phyloP scores from a whole-genome alignment of 495 filamentous ascomycete species.

The Haplographium delicatum region DNA sequence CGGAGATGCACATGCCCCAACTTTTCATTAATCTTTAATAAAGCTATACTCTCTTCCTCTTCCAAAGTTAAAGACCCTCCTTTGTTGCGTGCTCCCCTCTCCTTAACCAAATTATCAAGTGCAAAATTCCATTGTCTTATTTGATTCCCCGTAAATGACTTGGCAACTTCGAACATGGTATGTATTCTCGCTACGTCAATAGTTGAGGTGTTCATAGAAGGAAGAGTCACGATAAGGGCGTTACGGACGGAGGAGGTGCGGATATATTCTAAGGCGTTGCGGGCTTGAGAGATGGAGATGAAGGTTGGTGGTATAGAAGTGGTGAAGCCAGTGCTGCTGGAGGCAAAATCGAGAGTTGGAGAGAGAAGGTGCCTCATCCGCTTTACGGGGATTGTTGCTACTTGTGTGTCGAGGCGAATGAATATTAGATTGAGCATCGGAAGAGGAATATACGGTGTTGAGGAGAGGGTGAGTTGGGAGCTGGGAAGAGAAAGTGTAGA shows the following conservation, averaged over 20 bases:
- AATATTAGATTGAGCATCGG: constrained; percentile 1
- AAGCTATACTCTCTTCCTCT: no score
- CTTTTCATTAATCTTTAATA: no score
- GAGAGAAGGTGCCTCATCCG: not conserved
- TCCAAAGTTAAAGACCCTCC: no score
- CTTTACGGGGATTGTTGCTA: not conserved
- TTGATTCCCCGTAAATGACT: no score
- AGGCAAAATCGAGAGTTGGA: not conserved
- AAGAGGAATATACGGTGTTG: not conserved
- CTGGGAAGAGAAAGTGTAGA: not conserved
- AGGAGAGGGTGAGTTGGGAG: not conserved
- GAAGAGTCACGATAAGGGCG: not conserved
- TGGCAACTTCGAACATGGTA: no score
- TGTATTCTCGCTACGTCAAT: no score
- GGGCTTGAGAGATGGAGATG: not conserved
- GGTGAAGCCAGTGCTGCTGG: not conserved
- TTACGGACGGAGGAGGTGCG: not conserved
- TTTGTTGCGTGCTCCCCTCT: no score
- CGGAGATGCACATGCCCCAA: no score
- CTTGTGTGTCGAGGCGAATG: constrained; percentile 2
- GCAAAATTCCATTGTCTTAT: no score
- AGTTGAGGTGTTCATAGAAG: not conserved
- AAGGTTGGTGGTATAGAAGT: not conserved
- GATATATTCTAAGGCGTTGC: not conserved
- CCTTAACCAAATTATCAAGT: no score